Evolutionary conservation across 139 green algal species (phyloP).

Genomic region (Picochlorum sp.): DNA sequence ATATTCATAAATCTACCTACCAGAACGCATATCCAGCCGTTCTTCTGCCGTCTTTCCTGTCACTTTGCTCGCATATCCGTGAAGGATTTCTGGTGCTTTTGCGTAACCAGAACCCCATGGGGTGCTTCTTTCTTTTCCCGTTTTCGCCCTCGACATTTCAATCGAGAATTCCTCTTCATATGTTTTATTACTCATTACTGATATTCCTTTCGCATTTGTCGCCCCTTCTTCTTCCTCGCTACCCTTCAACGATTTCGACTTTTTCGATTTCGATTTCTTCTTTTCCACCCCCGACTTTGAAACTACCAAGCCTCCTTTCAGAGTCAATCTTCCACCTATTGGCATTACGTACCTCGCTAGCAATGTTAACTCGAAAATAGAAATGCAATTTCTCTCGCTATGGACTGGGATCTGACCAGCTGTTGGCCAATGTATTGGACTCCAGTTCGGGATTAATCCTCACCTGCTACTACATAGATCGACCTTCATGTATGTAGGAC

Average conservation of each 20-base stretch:
- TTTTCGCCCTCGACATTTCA: conserved; percentile 31
- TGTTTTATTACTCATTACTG: conserved; percentile 16
- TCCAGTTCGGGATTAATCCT: no score
- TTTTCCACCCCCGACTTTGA: conserved; percentile 19
- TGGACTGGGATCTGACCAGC: no score
- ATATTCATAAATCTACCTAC: conserved; percentile 36
- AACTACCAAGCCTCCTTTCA: conserved; percentile 22
- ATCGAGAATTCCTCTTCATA: conserved; percentile 49
- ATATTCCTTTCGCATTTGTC: conserved; percentile 12
- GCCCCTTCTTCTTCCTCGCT: conserved; percentile 10
- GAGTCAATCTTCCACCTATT: conserved; percentile 20
- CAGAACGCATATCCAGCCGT: conserved; percentile 42
- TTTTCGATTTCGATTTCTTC: conserved; percentile 13
- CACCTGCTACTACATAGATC: no score
- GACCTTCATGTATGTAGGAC: no score
- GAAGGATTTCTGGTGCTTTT: conserved; percentile 30
- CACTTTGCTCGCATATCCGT: conserved; percentile 39
- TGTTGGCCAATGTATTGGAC: no score
- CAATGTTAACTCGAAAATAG: no score
- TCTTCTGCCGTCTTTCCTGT: conserved; percentile 42
- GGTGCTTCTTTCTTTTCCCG: conserved; percentile 30
- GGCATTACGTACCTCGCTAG: no score
- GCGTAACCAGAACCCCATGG: no score
- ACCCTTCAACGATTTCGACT: conserved; percentile 9
- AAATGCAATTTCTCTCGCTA: no score